Conservation (phyloP, 768 basidiomycete genomes). For the Porpolomopsis calyptriformis region DNA sequence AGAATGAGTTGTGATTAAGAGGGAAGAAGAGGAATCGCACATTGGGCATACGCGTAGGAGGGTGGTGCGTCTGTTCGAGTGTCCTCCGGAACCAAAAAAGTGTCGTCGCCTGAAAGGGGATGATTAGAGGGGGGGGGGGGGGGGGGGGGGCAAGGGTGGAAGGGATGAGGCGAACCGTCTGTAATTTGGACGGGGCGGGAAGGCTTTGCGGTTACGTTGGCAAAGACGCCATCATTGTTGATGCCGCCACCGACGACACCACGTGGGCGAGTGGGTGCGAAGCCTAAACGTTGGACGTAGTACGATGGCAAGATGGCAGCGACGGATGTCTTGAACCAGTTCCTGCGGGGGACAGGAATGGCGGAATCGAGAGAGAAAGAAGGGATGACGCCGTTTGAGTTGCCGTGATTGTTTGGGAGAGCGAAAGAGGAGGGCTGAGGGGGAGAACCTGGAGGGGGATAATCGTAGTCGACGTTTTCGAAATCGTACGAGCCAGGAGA, state of each 20-base stretch:
- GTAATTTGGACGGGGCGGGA: conserved; percentile 45
- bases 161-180: conserved; percentile 38
- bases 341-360: conserved; percentile 23
- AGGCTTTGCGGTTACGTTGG: conserved; percentile 88
- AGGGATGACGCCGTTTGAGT: conserved; percentile 64
- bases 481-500: conserved; percentile 59
- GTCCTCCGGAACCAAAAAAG: conserved; percentile 75
- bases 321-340: conserved; percentile 50
- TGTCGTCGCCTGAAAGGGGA: conserved; percentile 46
- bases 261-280: conserved; percentile 27
- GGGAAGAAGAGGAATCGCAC: not conserved
- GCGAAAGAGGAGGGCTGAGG: conserved; percentile 53
- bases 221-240: conserved; percentile 87
- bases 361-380: conserved; percentile 27
- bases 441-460: conserved; percentile 77
- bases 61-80: conserved; percentile 77
- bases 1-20: not conserved
- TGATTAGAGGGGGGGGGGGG: no score
- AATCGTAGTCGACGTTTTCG: conserved; percentile 69
- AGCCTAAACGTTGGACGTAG: conserved; percentile 36
- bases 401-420: conserved; percentile 61
- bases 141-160: no score
- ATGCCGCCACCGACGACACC: conserved; percentile 54
- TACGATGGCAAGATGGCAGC: conserved; percentile 45
- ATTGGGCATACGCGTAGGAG: conserved; percentile 80